Evolutionary conservation across 2,329 filamentous ascomycete species (phyloP).

Genomic region (Myriangium duriaei): DNA sequence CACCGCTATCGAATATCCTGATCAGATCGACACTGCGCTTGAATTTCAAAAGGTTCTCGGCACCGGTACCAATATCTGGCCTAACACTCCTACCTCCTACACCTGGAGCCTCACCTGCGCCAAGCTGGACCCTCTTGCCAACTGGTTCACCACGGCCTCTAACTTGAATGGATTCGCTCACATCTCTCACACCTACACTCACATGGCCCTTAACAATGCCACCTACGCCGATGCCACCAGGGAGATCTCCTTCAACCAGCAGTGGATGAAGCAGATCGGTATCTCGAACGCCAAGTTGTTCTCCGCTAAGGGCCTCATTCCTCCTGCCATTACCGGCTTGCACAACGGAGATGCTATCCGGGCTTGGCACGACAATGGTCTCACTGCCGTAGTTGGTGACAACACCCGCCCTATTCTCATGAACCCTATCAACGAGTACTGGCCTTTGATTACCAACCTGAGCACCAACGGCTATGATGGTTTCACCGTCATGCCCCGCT

Average conservation of each 20-base stretch:
- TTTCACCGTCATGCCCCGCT: constrained; percentile 46
- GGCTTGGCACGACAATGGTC: constrained; percentile 49
- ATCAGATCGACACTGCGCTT: constrained; percentile 28
- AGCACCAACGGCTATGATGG: constrained; percentile 43
- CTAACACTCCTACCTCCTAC: constrained; percentile 31
- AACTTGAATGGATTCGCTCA: constrained; percentile 45
- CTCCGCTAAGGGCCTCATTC: constrained; percentile 45
- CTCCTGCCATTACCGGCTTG: constrained; percentile 50
- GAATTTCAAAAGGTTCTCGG: constrained; percentile 35
- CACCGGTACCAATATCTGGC: constrained; percentile 28
- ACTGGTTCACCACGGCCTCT: constrained; percentile 40
- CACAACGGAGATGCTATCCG: constrained; percentile 51
- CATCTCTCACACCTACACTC: constrained; percentile 52
- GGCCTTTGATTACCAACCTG: constrained; percentile 42
- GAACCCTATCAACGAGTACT: constrained; percentile 40
- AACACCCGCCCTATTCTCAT: constrained; percentile 46
- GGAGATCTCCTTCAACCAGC: constrained; percentile 49
- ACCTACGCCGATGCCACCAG: constrained; percentile 44
- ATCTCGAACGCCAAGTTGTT: constrained; percentile 36
- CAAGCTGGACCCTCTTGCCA: constrained; percentile 36
- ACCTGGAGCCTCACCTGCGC: constrained; percentile 39
- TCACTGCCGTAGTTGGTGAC: constrained; percentile 49
- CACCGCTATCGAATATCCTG: constrained; percentile 27
- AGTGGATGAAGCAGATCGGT: constrained; percentile 44
- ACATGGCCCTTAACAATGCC: constrained; percentile 46